Conservation (phyloP, 1,284 basidiomycete species). For the Apiotrichum akiyoshidainum region DNA sequence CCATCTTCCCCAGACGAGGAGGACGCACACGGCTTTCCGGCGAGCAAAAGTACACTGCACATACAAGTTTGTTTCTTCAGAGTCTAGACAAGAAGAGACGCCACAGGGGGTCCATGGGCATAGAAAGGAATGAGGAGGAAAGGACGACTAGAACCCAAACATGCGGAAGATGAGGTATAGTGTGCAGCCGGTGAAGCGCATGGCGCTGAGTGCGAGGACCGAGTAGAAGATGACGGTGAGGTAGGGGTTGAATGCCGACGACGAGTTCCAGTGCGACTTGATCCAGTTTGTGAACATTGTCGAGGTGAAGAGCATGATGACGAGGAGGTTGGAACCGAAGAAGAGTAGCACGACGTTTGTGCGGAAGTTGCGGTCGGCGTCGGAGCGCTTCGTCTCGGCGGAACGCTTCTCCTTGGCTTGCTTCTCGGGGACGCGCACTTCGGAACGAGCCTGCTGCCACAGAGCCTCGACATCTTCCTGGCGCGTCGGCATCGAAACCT, state of each 20-base stretch:
- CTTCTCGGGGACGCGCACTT: slow-evolving; percentile 57
- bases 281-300: slow-evolving; percentile 60
- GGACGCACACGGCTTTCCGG: background rate
- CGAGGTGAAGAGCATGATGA: slow-evolving; percentile 81
- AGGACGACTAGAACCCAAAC: slow-evolving; percentile 40
- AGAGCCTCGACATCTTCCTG: slow-evolving; percentile 81
- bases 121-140: background rate
- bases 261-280: slow-evolving; percentile 45
- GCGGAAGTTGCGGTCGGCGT: slow-evolving; percentile 51
- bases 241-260: slow-evolving; percentile 71
- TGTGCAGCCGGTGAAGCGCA: slow-evolving; percentile 73
- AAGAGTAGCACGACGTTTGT: slow-evolving; percentile 82
- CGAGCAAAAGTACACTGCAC: background rate
- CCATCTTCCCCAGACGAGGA: too few species aligned
- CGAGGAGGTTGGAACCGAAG: slow-evolving; percentile 78
- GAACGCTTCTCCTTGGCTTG: slow-evolving; percentile 75
- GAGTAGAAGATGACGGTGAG: slow-evolving; percentile 76
- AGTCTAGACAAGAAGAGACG: background rate
- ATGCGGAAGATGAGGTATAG: slow-evolving; percentile 70
- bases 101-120: background rate
- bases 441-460: slow-evolving; percentile 68
- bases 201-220: slow-evolving; percentile 71
- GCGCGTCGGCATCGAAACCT: slow-evolving; percentile 74
- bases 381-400: slow-evolving; percentile 83
- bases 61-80: background rate